Evolutionary conservation across 352 stramenopile species (phyloP), one percentile per base, ranked within the genome.

Genomic region (Pythium dissimile): DNA sequence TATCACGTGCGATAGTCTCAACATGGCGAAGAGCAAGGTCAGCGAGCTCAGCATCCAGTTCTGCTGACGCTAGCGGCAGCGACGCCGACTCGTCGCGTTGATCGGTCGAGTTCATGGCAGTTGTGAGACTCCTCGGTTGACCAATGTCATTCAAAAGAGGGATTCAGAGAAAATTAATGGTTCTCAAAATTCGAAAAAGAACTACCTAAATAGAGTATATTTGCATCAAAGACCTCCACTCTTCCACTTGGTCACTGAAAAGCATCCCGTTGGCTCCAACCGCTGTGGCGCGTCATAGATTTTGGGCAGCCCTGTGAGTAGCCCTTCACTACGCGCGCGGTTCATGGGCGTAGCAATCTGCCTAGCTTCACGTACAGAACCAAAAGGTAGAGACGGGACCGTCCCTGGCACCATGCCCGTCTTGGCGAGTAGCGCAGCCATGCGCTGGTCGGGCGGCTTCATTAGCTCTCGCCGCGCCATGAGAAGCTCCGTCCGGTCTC

Each of bases 401-500:
- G 62, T 66, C 8, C 63, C 63, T 8, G 63, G 57, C 16, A 66
- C 48, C 15, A 35, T 34, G 18, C 56, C 63, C 5, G 18, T 58
- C 18, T 41, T 59, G 16, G 30, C 57, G 5, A 64, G 52, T 2
- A 63, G 51, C 32, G 48, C 44, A 1, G 63, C 56, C 26, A 67
- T 52, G 16, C 67, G 60, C 53, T 75, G 67, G 50, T 76, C 66
- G 20, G 71, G 62, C n/a, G 76, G 72, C 58, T 83, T 84, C 38
- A 82, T 53, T 24, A 84, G 56, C 63, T 86, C 76, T 31, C 63
- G 66, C 1, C 76, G 66, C 3, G 76, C 67, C 48, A 76, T 49
- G 24, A 82, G 54, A 34, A 86, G 64, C 67, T 86, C 76, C 0
- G 76, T 71, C 13, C 76, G 73, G 51, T 84, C 61, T 3, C 66